These are phyloP conservation scores for Naganishia randhawae DNA, from an alignment of 768 basidiomycete species.

Conservation along the genomic window DNA sequence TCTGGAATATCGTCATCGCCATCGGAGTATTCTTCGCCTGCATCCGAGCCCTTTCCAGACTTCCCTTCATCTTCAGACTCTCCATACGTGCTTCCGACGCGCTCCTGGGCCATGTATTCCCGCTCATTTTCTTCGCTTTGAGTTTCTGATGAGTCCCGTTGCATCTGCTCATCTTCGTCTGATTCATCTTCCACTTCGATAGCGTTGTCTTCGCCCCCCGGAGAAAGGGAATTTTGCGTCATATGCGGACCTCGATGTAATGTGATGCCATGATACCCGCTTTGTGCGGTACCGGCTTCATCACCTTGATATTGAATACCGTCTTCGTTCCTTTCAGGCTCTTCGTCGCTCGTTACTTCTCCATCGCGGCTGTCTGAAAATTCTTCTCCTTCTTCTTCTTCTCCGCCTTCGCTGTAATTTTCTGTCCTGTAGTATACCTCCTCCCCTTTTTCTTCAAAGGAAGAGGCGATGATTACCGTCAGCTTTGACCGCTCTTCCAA, in stretches of 20 bases:
- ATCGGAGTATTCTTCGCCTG: neutral
- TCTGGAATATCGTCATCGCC: neutral
- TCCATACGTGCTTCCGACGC: neutral
- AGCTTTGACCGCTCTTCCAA: neutral
- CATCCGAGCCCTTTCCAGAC: neutral
- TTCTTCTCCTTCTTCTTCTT: neutral
- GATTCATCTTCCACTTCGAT: conserved; percentile 11
- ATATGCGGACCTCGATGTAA: no score
- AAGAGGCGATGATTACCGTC: neutral
- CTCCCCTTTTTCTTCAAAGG: neutral
- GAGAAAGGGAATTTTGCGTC: neutral
- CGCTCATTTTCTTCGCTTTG: neutral
- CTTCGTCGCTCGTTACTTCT: neutral
- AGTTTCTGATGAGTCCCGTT: neutral
- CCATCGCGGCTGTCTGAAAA: neutral
- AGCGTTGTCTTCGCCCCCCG: neutral
- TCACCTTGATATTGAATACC: neutral
- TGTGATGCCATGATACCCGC: neutral
- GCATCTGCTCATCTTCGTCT: neutral
- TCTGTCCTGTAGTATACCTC: neutral
- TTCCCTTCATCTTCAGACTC: neutral
- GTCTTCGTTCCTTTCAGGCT: neutral
- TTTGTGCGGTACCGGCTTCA: neutral
- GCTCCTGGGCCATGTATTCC: neutral
- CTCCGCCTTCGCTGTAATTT: neutral